These are phyloP conservation scores for Coemansia sp. DNA, from an alignment of 192 early-diverging fungal genomes.

Conservation along the genomic window DNA sequence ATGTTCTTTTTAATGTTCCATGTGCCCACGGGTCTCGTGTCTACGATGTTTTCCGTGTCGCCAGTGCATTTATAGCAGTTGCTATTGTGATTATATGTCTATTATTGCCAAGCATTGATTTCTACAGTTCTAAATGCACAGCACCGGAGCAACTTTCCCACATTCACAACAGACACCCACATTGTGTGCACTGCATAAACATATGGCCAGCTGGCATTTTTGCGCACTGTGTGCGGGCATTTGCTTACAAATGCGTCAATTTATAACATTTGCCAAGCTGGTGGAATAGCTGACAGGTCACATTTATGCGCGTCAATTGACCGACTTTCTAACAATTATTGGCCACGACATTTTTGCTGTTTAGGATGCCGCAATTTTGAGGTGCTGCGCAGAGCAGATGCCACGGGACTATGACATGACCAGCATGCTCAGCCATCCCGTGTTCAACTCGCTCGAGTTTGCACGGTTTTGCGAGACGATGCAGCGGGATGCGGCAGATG, in stretches of 20 bases:
- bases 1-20: not conserved
- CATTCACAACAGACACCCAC: not conserved
- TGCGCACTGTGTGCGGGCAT: not conserved
- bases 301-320: not conserved
- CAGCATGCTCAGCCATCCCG: constrained; percentile 29
- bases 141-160: not conserved
- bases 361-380: constrained; percentile 48
- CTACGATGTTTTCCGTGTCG: not conserved
- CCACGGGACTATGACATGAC: constrained; percentile 16
- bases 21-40: not conserved
- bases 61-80: not conserved
- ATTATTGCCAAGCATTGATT: not conserved
- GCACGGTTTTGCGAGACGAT: constrained; percentile 33
- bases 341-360: not conserved
- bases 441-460: constrained; percentile 49
- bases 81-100: not conserved
- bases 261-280: not conserved
- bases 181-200: not conserved
- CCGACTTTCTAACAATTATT: not conserved
- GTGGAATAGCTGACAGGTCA: too few species aligned
- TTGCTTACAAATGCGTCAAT: not conserved
- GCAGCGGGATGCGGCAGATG: constrained; percentile 39
- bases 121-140: not conserved
- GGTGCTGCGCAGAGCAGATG: constrained; percentile 36
- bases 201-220: not conserved